phyloP scores from a whole-genome alignment of 148 eudicot species.

The Beta vulgaris region DNA sequence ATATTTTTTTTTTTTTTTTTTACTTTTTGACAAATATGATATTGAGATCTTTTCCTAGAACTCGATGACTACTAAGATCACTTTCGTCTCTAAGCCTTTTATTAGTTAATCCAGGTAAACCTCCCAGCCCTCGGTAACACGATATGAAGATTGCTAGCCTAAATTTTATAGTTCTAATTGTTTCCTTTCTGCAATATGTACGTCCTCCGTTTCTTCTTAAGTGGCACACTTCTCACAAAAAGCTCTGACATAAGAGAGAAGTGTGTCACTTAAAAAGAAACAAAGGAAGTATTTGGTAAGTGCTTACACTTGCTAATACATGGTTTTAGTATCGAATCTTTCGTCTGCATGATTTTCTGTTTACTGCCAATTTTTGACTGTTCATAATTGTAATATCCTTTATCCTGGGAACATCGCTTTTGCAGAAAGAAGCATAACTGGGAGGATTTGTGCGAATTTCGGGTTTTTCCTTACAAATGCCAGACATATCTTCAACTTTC shows the following conservation, averaged over 20 bases:
- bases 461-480: conserved; percentile 73
- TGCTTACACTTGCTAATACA: background rate
- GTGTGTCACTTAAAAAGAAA: too few species aligned
- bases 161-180: background rate
- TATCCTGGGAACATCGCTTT: conserved; percentile 3
- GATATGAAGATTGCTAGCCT: background rate
- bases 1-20: background rate
- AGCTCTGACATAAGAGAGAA: too few species aligned
- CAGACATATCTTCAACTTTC: conserved; percentile 70
- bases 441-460: conserved; percentile 80
- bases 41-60: background rate
- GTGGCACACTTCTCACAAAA: too few species aligned
- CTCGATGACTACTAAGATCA: too few species aligned
- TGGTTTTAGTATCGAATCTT: background rate
- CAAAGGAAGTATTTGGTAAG: too few species aligned
- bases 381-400: background rate
- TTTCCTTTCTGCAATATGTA: background rate
- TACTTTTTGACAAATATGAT: background rate
- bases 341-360: background rate
- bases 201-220: too few species aligned
- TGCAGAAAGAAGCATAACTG: conserved; percentile 64
- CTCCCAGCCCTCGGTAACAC: too few species aligned
- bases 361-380: background rate
- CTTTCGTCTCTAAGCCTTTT: too few species aligned
- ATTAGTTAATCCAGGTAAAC: too few species aligned